Conservation (phyloP, 1,139 yeast species). For the Suhomyces maxii region DNA sequence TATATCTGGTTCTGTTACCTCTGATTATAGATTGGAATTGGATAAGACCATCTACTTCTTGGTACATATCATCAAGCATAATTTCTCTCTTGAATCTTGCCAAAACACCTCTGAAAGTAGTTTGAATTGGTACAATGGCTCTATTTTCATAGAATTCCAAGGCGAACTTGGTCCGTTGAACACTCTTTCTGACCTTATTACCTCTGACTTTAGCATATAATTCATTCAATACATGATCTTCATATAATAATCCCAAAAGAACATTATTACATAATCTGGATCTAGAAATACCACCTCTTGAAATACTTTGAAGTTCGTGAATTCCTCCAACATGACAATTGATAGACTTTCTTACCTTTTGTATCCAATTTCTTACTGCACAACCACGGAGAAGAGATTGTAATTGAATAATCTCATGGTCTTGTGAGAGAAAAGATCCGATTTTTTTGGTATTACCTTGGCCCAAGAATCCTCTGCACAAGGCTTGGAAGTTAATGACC, state of each 20-base stretch:
- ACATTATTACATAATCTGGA: slow-evolving; percentile 45
- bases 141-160: slow-evolving; percentile 23
- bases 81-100: slow-evolving; percentile 52
- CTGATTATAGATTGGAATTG: slow-evolving; percentile 52
- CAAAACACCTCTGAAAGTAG: slow-evolving; percentile 47
- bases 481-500: slow-evolving; percentile 34
- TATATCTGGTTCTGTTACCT: slow-evolving; percentile 42
- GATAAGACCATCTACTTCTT: slow-evolving; percentile 38
- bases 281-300: slow-evolving; percentile 54
- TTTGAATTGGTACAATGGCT: slow-evolving; percentile 33
- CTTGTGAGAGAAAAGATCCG: slow-evolving; percentile 12
- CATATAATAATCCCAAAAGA: slow-evolving; percentile 41
- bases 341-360: slow-evolving; percentile 19
- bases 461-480: slow-evolving; percentile 22
- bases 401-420: slow-evolving; percentile 24
- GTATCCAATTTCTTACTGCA: slow-evolving; percentile 22
- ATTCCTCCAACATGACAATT: slow-evolving; percentile 15
- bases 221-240: slow-evolving; percentile 36
- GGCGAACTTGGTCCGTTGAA: slow-evolving; percentile 21
- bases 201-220: slow-evolving; percentile 52
- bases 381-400: slow-evolving; percentile 40
- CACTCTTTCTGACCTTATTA: slow-evolving; percentile 31
- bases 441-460: slow-evolving; percentile 12
- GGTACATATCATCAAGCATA: slow-evolving; percentile 53
- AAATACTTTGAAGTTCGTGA: slow-evolving; percentile 49